Evolutionary conservation across 2,329 filamentous ascomycete species (phyloP).

Genomic region (Pseudopyricularia javanii): DNA sequence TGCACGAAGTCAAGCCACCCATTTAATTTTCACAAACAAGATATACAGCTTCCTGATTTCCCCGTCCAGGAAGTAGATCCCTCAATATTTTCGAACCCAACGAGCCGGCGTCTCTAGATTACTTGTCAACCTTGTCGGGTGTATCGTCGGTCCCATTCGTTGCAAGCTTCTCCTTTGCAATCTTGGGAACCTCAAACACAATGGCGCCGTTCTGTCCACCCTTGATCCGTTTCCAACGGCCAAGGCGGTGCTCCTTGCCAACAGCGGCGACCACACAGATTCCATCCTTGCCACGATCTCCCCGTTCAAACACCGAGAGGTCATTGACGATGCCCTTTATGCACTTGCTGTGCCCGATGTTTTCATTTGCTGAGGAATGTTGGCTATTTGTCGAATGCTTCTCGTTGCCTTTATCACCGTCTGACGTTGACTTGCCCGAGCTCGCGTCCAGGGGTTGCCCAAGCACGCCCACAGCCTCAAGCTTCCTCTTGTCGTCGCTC

Average conservation of each 20-base stretch:
- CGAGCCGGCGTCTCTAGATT: background rate
- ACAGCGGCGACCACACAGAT: conserved; percentile 77
- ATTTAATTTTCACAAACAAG: background rate
- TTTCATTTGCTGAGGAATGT: background rate
- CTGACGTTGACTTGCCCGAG: conserved; percentile 6
- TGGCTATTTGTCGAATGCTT: background rate
- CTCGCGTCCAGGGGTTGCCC: conserved; percentile 23
- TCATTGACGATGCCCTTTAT: conserved; percentile 78
- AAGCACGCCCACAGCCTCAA: conserved; percentile 61
- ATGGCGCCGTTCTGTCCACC: conserved; percentile 72
- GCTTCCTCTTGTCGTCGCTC: conserved; percentile 66
- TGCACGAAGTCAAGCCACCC: background rate
- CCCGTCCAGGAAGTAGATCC: background rate
- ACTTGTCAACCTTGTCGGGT: background rate
- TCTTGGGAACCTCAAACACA: conserved; percentile 66
- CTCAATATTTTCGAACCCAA: background rate
- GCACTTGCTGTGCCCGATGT: conserved; percentile 6
- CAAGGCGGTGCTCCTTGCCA: conserved; percentile 75
- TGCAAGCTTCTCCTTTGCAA: conserved; percentile 9
- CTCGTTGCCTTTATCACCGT: conserved; percentile 8
- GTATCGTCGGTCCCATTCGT: background rate
- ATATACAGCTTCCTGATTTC: background rate
- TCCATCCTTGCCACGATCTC: conserved; percentile 62
- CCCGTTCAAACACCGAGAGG: conserved; percentile 75
- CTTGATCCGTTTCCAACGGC: conserved; percentile 59